phyloP scores from a whole-genome alignment of 2,329 filamentous ascomycete species.

The Thielaviopsis populi region DNA sequence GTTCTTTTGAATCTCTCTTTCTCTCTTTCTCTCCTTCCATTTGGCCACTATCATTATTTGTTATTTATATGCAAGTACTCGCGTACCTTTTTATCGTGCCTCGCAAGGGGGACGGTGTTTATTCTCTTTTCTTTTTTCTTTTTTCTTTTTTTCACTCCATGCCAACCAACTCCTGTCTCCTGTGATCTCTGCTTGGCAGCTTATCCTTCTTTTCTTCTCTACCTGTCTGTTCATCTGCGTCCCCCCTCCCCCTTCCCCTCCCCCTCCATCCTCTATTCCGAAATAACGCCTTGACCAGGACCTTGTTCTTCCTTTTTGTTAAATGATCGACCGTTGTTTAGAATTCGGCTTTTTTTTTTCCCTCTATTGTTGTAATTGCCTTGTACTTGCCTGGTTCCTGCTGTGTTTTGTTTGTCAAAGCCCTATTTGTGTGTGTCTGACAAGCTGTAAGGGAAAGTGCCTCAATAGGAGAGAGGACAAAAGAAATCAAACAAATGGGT shows the following conservation, averaged over 20 bases:
- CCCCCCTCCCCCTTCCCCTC: not conserved
- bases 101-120: not conserved
- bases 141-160: not conserved
- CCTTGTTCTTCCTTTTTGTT: not conserved
- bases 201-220: not conserved
- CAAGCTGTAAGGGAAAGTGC: not conserved
- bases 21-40: not conserved
- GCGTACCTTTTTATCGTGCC: not conserved
- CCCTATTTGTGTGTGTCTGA: no score
- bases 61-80: not conserved
- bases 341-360: not conserved
- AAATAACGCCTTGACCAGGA: not conserved
- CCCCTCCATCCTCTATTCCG: no score
- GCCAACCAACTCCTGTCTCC: not conserved
- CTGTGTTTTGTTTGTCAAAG: not conserved
- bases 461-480: not conserved
- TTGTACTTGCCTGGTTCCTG: not conserved
- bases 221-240: no score
- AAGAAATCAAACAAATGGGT: not conserved
- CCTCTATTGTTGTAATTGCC: no score
- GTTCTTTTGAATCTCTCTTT: not conserved
- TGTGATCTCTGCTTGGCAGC: not conserved
- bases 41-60: not conserved
- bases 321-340: not conserved
- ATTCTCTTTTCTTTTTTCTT: not conserved